A percentile compares a stretch with the other conserved stretches of the same genome.
Conservation (phyloP, 352 stramenopile species). For the Phytophthora melonis region DNA sequence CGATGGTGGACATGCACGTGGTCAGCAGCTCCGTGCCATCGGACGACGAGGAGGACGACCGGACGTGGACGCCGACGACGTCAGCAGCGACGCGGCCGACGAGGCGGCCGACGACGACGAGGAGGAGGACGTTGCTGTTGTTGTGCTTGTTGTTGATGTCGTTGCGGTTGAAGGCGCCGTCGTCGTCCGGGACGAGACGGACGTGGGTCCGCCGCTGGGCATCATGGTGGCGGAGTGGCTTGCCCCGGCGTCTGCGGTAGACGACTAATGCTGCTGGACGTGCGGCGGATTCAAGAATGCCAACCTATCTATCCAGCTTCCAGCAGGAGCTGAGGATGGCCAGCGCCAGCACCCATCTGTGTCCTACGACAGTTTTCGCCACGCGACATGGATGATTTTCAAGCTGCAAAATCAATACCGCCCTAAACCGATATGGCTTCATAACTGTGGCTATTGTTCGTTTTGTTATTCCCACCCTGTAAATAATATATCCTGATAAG, state of each 20-base stretch:
- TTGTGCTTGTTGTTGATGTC: not conserved
- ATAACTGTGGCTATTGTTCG: no score
- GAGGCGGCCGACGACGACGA: not conserved
- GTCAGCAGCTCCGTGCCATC: constrained; percentile 38
- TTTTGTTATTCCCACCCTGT: no score
- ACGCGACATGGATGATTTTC: not conserved
- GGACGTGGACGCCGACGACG: constrained; percentile 14
- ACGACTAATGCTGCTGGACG: not conserved
- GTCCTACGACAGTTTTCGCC: not conserved
- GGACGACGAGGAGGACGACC: constrained; percentile 29
- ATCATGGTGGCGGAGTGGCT: not conserved
- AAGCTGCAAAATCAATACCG: not conserved
- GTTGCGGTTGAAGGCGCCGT: not conserved
- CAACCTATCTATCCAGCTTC: no score
- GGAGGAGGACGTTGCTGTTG: not conserved
- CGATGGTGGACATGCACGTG: constrained; percentile 47
- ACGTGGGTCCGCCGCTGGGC: not conserved
- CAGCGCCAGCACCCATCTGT: not conserved
- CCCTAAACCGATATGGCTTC: no score
- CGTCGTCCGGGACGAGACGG: not conserved
- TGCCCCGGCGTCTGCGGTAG: not conserved
- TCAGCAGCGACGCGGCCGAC: constrained; percentile 21
- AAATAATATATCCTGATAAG: no score
- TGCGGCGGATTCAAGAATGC: not conserved
- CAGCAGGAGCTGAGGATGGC: not conserved